Percentiles rank a stretch among this genome's conserved stretches.
Evolutionary conservation across 495 filamentous ascomycete genomes (phyloP).

Genomic region (Trichoderma reesei): DNA sequence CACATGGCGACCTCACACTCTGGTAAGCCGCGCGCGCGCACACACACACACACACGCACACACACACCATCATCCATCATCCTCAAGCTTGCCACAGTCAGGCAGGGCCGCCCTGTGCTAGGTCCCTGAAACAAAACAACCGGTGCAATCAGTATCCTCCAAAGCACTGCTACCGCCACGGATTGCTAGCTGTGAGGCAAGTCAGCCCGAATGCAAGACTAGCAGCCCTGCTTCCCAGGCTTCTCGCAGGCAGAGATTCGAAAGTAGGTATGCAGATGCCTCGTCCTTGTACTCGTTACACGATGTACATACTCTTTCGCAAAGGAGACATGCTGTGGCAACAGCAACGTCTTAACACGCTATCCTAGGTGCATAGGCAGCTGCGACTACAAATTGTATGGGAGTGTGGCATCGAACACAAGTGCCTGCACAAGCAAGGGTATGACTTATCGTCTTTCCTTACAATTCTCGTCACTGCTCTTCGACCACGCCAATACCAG

Average conservation of each 20-base stretch:
- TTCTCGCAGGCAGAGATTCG: constrained; percentile 4
- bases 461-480: background rate
- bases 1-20: background rate
- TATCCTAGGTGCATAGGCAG: background rate
- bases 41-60: background rate
- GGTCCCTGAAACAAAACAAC: constrained; percentile 2
- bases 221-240: background rate
- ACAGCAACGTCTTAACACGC: background rate
- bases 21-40: background rate
- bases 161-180: background rate
- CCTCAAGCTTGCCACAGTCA: background rate
- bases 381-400: background rate
- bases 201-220: background rate
- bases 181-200: background rate
- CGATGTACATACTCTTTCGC: no score
- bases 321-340: background rate
- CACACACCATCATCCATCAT: background rate
- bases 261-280: background rate
- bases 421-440: background rate
- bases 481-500: background rate
- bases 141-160: background rate
- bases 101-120: background rate
- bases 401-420: background rate
- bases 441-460: background rate
- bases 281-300: background rate